Percentiles rank a stretch among this genome's conserved stretches.
phyloP scores from a whole-genome alignment of 2,329 filamentous ascomycete genomes.

The Coniochaeta pulveracea region DNA sequence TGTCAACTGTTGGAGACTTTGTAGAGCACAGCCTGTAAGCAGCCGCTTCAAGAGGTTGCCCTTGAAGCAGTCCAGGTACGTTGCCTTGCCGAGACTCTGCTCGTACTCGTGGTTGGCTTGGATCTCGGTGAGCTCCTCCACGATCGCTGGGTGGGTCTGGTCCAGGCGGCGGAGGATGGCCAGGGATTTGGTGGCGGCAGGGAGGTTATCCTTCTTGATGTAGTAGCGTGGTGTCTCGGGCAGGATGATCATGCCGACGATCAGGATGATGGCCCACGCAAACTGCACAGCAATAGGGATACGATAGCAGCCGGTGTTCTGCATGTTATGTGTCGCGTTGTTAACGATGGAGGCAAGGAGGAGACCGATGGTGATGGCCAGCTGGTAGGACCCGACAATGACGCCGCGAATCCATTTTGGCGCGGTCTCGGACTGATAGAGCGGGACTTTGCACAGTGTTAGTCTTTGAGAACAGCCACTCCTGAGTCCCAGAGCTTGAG shows the following conservation, averaged over 20 bases:
- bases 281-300: slow-evolving; percentile 56
- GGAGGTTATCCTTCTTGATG: slow-evolving; percentile 46
- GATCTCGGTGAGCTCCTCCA: slow-evolving; percentile 51
- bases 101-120: slow-evolving; percentile 55
- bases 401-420: slow-evolving; percentile 64
- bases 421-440: slow-evolving; percentile 62
- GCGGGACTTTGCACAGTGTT: slow-evolving; percentile 37
- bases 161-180: slow-evolving; percentile 49
- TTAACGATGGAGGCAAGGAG: slow-evolving; percentile 56
- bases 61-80: slow-evolving; percentile 43
- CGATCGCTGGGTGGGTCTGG: slow-evolving; percentile 43
- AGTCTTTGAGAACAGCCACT: slow-evolving; percentile 13
- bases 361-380: slow-evolving; percentile 59
- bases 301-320: slow-evolving; percentile 49
- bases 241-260: slow-evolving; percentile 52
- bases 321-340: slow-evolving; percentile 43
- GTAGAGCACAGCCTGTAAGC: slow-evolving; percentile 53
- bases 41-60: slow-evolving; percentile 43
- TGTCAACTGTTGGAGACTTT: slow-evolving; percentile 55
- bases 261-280: slow-evolving; percentile 56
- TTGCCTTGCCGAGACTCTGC: slow-evolving; percentile 34
- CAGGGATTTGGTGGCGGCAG: slow-evolving; percentile 46
- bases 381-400: slow-evolving; percentile 59
- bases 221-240: slow-evolving; percentile 65
- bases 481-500: too few relatives aligned